Conservation (phyloP, 2,329 filamentous ascomycete species). For the Exophiala spinifera region DNA sequence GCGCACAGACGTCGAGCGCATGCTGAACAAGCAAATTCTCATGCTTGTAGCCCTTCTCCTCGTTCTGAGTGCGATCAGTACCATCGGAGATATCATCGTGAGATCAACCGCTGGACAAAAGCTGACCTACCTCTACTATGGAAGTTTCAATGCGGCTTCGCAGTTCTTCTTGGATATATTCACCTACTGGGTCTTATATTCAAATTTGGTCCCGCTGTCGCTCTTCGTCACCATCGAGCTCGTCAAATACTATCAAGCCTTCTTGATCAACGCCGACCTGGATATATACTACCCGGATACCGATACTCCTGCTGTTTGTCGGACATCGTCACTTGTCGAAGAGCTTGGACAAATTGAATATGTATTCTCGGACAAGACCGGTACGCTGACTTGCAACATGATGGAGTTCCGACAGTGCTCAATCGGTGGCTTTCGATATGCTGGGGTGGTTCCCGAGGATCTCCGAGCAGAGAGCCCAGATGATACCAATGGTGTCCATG, state of each 20-base stretch:
- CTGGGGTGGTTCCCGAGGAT: conserved; percentile 88
- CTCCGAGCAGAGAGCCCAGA: conserved; percentile 73
- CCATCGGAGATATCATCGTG: conserved; percentile 82
- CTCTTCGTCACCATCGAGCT: conserved; percentile 97
- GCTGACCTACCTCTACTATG: conserved; percentile 66
- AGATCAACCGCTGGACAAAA: conserved; percentile 61
- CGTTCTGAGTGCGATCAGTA: conserved; percentile 80
- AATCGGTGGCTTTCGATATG: conserved; percentile 91
- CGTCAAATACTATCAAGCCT: conserved; percentile 98
- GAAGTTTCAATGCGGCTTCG: conserved; percentile 62
- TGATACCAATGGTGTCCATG: conserved; percentile 72
- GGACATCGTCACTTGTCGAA: conserved; percentile 93
- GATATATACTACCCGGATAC: conserved; percentile 97
- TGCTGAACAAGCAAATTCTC: conserved; percentile 90
- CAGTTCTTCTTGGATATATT: conserved; percentile 93
- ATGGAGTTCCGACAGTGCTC: conserved; percentile 98
- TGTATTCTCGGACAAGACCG: conserved; percentile 97
- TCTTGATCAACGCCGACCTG: conserved; percentile 93
- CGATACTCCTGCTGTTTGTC: conserved; percentile 91
- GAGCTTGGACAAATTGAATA: conserved; percentile 98
- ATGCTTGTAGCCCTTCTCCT: conserved; percentile 84
- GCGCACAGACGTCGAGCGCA: conserved; percentile 88
- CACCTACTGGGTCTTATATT: conserved; percentile 98
- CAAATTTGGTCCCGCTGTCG: conserved; percentile 92
- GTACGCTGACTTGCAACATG: conserved; percentile 94